These are phyloP conservation scores for Canna indica DNA, from an alignment of 176 grass and related monocot species.

Conservation along the genomic window DNA sequence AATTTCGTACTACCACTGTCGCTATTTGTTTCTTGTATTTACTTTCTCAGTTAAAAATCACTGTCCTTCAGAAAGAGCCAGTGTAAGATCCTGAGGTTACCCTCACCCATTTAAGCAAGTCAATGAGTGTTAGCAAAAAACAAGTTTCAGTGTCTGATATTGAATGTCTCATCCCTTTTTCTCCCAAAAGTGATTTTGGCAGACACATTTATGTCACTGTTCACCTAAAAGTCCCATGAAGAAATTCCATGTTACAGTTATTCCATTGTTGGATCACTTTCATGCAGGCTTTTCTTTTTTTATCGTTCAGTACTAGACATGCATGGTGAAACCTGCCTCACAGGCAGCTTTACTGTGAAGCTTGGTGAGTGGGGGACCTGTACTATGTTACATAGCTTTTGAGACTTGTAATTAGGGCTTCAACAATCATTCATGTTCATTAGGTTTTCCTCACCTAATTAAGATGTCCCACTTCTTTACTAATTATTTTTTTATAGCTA, in stretches of 20 bases:
- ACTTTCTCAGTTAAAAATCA: background rate
- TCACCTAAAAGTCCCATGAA: conserved; percentile 7
- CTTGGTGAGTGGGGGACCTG: conserved; percentile 3
- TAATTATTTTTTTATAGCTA: too few species aligned
- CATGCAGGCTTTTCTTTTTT: background rate
- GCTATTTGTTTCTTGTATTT: background rate
- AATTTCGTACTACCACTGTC: background rate
- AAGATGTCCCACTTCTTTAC: background rate
- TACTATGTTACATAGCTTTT: background rate
- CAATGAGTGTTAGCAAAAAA: background rate
- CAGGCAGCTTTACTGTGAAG: conserved; percentile 4
- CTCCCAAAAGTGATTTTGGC: background rate
- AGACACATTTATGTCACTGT: background rate
- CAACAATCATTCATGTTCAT: background rate
- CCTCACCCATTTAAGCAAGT: background rate
- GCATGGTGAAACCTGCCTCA: conserved; percentile 15
- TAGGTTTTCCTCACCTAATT: background rate
- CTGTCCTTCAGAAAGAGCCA: background rate
- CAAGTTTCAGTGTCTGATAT: background rate
- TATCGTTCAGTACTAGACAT: background rate
- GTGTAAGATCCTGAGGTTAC: background rate
- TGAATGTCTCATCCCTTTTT: background rate
- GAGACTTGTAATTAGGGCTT: too few species aligned
- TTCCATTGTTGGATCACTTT: conserved; percentile 9
- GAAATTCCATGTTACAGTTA: conserved; percentile 2